These are phyloP conservation scores for Metschnikowia bowlesiae DNA, from an alignment of 805 yeast species.

Conservation along the genomic window DNA sequence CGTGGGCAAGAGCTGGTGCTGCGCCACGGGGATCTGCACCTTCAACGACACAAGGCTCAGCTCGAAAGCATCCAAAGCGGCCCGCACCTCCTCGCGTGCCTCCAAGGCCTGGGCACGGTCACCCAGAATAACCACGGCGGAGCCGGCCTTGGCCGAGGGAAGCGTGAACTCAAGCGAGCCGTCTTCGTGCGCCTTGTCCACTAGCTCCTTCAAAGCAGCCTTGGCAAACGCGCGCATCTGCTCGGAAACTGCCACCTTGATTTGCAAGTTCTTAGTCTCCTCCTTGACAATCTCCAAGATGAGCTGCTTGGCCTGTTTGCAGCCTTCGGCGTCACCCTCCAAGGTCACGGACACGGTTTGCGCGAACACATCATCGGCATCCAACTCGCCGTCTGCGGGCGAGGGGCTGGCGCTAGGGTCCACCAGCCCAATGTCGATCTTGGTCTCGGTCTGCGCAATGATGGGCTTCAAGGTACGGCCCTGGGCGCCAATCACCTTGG, in stretches of 20 bases:
- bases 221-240: constrained; percentile 26
- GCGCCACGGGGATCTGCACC: constrained; percentile 59
- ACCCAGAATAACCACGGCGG: constrained; percentile 56
- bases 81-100: constrained; percentile 46
- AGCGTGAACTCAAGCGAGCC: constrained; percentile 29
- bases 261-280: constrained; percentile 56
- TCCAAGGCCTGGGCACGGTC: constrained; percentile 59
- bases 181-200: constrained; percentile 18
- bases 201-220: constrained; percentile 23
- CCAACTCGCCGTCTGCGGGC: constrained; percentile 33
- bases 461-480: constrained; percentile 82
- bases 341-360: constrained; percentile 58
- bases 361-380: constrained; percentile 58
- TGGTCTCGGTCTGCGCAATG: constrained; percentile 60
- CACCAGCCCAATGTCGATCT: constrained; percentile 58
- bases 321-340: constrained; percentile 84
- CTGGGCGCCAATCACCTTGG: constrained; percentile 80
- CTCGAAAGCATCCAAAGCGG: not conserved
- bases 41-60: constrained; percentile 47
- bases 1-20: constrained; percentile 66
- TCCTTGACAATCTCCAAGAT: constrained; percentile 72
- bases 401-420: constrained; percentile 17
- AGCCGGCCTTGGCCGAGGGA: constrained; percentile 35
- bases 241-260: constrained; percentile 45
- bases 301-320: constrained; percentile 62